These are phyloP conservation scores for Clonostachys rhizophaga DNA, from an alignment of 2,329 filamentous ascomycete species.

Conservation along the genomic window DNA sequence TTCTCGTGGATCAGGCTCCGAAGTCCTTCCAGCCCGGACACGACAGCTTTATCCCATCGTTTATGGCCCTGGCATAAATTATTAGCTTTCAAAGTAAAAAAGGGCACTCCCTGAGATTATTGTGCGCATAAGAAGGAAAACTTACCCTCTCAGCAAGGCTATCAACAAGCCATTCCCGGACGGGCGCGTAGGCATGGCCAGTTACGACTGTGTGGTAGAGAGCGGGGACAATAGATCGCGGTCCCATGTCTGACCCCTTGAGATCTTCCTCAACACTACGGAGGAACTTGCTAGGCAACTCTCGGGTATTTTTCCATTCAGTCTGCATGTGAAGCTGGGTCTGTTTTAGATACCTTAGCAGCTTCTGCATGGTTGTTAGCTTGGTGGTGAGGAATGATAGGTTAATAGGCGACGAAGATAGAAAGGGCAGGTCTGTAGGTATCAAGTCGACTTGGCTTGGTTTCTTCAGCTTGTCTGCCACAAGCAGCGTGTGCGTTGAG, in stretches of 20 bases:
- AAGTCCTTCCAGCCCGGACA: slow-evolving; percentile 71
- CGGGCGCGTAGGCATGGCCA: slow-evolving; percentile 68
- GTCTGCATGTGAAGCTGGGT: slow-evolving; percentile 72
- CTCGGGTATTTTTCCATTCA: slow-evolving; percentile 79
- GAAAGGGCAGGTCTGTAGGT: slow-evolving; percentile 78
- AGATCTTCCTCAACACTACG: slow-evolving; percentile 73
- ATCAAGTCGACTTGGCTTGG: slow-evolving; percentile 47
- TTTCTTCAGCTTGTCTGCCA: slow-evolving; percentile 29
- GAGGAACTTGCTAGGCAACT: slow-evolving; percentile 75
- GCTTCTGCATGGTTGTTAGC: slow-evolving; percentile 79
- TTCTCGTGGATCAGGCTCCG: slow-evolving; percentile 80
- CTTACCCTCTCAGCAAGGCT: slow-evolving; percentile 73
- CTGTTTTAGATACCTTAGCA: slow-evolving; percentile 81
- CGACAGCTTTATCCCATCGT: slow-evolving; percentile 87
- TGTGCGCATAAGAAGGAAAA: slow-evolving; percentile 2
- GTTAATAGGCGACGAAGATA: slow-evolving; percentile 73
- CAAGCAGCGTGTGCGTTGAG: slow-evolving; percentile 72
- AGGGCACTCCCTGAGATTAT: background rate
- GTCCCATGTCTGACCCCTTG: slow-evolving; percentile 51
- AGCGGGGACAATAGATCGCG: slow-evolving; percentile 62
- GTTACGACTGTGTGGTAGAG: slow-evolving; percentile 83
- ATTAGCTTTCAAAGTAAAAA: slow-evolving; percentile 7
- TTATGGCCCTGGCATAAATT: slow-evolving; percentile 66
- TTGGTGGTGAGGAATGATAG: slow-evolving; percentile 82
- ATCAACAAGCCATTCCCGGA: slow-evolving; percentile 87